phyloP scores from a whole-genome alignment of 345 rosid genomes.

The Pistacia vera region DNA sequence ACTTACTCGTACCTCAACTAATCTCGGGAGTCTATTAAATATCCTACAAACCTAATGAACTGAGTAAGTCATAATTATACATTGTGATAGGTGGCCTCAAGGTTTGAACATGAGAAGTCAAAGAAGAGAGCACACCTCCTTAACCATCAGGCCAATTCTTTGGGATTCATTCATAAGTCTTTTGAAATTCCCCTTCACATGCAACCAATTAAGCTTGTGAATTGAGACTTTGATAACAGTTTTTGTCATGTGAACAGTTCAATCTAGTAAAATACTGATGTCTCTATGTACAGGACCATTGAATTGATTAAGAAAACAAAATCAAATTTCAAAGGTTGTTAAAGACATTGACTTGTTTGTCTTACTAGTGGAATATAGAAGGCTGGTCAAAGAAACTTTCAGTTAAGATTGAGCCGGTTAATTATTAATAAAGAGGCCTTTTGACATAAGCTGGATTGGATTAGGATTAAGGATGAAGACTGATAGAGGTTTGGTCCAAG shows the following conservation, averaged over 20 bases:
- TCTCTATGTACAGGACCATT: no score
- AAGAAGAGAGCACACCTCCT: no score
- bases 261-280: no score
- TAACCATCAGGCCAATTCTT: no score
- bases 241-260: no score
- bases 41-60: no score
- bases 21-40: no score
- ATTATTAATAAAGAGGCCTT: background rate
- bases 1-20: no score
- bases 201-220: background rate
- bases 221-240: background rate
- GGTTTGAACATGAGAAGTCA: no score
- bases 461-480: background rate
- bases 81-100: no score
- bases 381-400: conserved; percentile 10
- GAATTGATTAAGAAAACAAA: background rate
- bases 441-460: background rate
- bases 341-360: conserved; percentile 10
- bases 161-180: background rate
- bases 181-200: no score
- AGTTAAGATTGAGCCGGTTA: background rate
- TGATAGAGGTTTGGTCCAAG: background rate
- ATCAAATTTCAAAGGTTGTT: conserved; percentile 1
- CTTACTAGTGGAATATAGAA: background rate
- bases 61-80: no score